These are phyloP conservation scores for Tuber indicum DNA, from an alignment of 495 filamentous ascomycete species.

Conservation along the genomic window DNA sequence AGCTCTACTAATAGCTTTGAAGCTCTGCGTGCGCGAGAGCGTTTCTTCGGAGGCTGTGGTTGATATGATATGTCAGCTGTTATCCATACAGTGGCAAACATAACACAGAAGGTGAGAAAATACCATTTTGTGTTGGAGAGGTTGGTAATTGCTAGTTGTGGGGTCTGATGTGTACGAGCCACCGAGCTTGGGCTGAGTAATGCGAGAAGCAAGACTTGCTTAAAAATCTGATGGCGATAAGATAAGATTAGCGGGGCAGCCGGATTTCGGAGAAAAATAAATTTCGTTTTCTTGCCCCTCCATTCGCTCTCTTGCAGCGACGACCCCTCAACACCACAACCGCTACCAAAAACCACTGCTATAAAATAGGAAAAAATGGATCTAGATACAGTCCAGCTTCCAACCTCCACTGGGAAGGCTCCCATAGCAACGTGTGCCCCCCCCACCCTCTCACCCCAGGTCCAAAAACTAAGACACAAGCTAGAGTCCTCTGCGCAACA, in stretches of 20 bases:
- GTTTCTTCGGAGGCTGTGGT: not conserved
- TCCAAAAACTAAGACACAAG: conserved; percentile 7
- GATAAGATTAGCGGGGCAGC: conserved; percentile 38
- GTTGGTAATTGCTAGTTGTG: not conserved
- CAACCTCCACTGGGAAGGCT: conserved; percentile 13
- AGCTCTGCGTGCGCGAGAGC: conserved; percentile 4
- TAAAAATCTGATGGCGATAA: conserved; percentile 34
- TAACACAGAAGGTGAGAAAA: not conserved
- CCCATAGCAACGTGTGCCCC: conserved; percentile 27
- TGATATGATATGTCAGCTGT: not conserved
- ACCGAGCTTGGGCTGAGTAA: not conserved
- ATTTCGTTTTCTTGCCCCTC: not conserved
- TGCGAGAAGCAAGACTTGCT: conserved; percentile 6
- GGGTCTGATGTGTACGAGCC: not conserved
- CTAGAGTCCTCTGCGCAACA: conserved; percentile 86
- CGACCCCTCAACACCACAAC: not conserved
- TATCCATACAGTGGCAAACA: not conserved
- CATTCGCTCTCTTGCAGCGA: not conserved
- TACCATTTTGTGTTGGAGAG: not conserved
- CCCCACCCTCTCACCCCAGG: not conserved
- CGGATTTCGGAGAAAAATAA: conserved; percentile 17
- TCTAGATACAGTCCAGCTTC: conserved; percentile 29
- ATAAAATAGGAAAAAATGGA: conserved; percentile 21
- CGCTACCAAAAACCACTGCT: not conserved
- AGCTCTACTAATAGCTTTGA: conserved; percentile 88